Evolutionary conservation across 345 rosid species (phyloP), one percentile per base, ranked within the genome.

Genomic region (Toxicodendron radicans): DNA sequence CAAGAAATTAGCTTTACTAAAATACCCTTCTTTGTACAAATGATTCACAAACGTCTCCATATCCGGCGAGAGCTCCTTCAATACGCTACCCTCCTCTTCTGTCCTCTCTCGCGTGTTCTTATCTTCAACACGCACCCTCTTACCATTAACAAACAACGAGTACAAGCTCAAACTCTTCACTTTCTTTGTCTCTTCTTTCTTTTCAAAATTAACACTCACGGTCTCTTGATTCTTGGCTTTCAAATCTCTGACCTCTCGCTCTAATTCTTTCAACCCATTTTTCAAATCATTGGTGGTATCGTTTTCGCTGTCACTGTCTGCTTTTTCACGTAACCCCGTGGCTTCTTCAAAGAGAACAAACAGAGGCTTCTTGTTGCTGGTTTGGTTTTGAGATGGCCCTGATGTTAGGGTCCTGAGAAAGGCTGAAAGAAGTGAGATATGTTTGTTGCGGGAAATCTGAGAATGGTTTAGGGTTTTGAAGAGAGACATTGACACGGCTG

Each of bases 1-100:
- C 68, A 90, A 56, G 70, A 92, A 94, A 83, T 81, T 92, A 13
- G 94, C 98, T n/a, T 81, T 70, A 16, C 70, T 80, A 70, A 93
- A 85, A 71, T 93, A 93, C 61, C 97, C 95, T 71, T 84, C 77
- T 12, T 68, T 60, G 46, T 82, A 80, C 84, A 91, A 72, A 85
- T 84, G 89, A 79, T 56, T 81, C 71, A 90, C 75, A 76, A 93
- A 85, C 64, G 73, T 68, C 73, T 81, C 80, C 88, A 84, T 68
- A 33, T 87, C 85, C 1, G 69, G 74, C 2, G 97, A 85, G 43
- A 90, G 81, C 78, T 85, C 92, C 76, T 94, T 89, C 18, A 74
- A 75, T 60, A 83, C 79, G 72, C 57, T 74, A 13, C 68, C 73
- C 4, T 64, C 78, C 63, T 49, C 76, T 30, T 66, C 46, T 46